A percentile compares a stretch with the other conserved stretches of the same genome.
phyloP scores from a whole-genome alignment of 2,329 filamentous ascomycete genomes.

The Penicillium sp. region DNA sequence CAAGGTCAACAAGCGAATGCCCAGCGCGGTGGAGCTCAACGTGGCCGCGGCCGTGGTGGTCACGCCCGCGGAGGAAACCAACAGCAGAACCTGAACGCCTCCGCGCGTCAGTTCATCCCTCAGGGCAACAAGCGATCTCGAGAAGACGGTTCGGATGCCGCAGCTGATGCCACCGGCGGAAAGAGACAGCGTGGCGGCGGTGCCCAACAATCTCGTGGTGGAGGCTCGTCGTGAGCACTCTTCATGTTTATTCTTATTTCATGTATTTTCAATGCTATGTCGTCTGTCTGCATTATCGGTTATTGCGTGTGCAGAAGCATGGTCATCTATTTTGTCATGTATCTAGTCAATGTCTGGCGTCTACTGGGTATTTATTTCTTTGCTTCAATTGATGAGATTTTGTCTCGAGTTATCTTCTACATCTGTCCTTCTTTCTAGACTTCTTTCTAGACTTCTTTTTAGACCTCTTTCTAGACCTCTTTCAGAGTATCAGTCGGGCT shows the following conservation, averaged over 20 bases:
- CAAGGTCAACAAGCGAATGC: constrained; percentile 24
- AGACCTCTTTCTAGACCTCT: neutral
- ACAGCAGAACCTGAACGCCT: constrained; percentile 52
- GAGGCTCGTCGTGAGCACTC: constrained; percentile 21
- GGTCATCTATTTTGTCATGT: constrained; percentile 21
- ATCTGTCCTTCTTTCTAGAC: neutral
- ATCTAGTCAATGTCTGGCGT: constrained; percentile 2
- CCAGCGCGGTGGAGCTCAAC: constrained; percentile 42
- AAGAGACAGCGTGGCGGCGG: constrained; percentile 51
- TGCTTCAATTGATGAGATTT: neutral
- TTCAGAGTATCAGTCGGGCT: too few species aligned
- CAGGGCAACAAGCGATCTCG: constrained; percentile 58
- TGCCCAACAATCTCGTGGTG: constrained; percentile 35
- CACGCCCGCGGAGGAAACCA: constrained; percentile 41
- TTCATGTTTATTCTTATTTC: constrained; percentile 10
- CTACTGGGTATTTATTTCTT: neutral
- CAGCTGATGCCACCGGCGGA: constrained; percentile 42
- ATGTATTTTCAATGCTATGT: constrained; percentile 10
- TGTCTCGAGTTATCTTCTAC: neutral
- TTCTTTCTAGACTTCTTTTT: neutral
- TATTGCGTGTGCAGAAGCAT: neutral
- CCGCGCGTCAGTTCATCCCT: constrained; percentile 58
- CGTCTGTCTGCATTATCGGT: neutral
- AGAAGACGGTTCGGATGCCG: constrained; percentile 50
- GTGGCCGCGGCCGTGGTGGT: constrained; percentile 48